A percentile compares a stretch with the other conserved stretches of the same genome.
phyloP scores from a whole-genome alignment of 331 rosid genomes.

The Arachis monticola region DNA sequence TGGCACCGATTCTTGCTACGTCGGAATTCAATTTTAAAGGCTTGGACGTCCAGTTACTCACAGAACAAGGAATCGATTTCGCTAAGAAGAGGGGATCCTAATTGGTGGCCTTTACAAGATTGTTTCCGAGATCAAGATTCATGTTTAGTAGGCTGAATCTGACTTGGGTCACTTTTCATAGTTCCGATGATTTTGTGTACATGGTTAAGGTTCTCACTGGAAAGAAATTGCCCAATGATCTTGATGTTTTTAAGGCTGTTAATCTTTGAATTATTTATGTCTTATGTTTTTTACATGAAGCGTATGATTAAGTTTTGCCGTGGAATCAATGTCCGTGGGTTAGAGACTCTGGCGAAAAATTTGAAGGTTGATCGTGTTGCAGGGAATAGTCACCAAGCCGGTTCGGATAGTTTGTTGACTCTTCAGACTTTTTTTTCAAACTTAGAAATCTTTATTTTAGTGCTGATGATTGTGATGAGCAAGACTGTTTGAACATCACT shows the following conservation, averaged over 20 bases:
- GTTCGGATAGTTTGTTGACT: neutral
- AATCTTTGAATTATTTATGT: neutral
- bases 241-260: neutral
- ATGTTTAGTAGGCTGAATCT: too few relatives aligned
- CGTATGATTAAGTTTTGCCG: neutral
- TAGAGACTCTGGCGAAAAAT: neutral
- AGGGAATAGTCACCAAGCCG: neutral
- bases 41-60: neutral
- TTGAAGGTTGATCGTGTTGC: neutral
- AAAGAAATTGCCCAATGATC: neutral
- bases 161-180: too few relatives aligned
- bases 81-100: neutral
- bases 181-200: too few relatives aligned
- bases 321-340: neutral
- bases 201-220: too few relatives aligned
- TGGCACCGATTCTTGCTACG: neutral
- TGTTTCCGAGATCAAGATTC: neutral
- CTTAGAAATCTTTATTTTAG: neutral
- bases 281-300: neutral
- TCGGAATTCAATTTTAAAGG: neutral
- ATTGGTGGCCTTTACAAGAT: neutral
- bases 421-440: neutral
- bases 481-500: neutral
- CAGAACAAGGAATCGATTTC: neutral
- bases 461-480: neutral